Percentiles rank a stretch among this genome's conserved stretches.
phyloP scores from a whole-genome alignment of 305 asterid species.

The Fraxinus albicans region DNA sequence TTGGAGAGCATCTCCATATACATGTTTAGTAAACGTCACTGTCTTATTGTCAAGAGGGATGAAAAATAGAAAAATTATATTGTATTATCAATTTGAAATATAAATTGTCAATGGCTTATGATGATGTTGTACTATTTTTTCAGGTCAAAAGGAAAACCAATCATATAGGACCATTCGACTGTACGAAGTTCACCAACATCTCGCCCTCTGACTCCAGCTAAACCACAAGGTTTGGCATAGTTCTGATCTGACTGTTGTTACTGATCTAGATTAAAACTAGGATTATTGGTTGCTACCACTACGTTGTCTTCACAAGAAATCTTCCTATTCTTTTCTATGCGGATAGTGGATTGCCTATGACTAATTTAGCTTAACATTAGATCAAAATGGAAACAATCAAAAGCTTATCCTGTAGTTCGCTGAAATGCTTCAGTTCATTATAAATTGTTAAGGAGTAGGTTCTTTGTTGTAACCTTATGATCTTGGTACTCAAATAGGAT shows the following conservation, averaged over 20 bases:
- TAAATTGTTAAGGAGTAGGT: neutral
- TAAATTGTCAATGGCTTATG: slow-evolving; percentile 15
- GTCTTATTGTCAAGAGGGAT: neutral
- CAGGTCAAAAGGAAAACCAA: slow-evolving; percentile 85
- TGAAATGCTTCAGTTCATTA: slow-evolving; percentile 4
- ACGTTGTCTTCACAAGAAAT: neutral
- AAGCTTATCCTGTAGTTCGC: neutral
- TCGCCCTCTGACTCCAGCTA: slow-evolving; percentile 40
- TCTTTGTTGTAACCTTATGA: neutral
- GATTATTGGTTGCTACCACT: slow-evolving; percentile 10
- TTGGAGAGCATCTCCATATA: neutral
- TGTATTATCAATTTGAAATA: neutral
- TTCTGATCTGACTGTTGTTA: slow-evolving; percentile 26
- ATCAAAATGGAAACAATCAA: neutral
- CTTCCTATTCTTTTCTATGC: neutral
- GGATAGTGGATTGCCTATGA: neutral
- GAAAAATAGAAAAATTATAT: neutral
- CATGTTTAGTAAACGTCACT: neutral
- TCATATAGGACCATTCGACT: slow-evolving; percentile 78
- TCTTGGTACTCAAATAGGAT: neutral
- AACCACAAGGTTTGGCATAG: slow-evolving; percentile 33
- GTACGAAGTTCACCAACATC: slow-evolving; percentile 62
- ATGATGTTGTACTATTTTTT: slow-evolving; percentile 25
- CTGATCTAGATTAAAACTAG: slow-evolving; percentile 28
- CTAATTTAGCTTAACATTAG: neutral